Conservation (phyloP, 148 eudicot species). For the Chenopodium quinoa region DNA sequence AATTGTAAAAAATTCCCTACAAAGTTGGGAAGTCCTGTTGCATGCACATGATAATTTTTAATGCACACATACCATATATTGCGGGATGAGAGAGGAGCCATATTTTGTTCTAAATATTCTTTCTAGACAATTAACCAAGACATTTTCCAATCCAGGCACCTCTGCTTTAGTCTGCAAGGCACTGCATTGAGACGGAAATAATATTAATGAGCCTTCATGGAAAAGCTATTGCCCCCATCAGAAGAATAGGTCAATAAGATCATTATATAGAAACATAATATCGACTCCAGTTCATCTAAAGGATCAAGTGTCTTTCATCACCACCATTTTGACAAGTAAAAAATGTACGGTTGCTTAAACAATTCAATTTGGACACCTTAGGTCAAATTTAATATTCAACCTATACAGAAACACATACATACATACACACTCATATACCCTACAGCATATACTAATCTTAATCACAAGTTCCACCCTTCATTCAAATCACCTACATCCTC, state of each 20-base stretch:
- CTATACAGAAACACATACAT: too few relatives aligned
- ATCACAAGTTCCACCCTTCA: background rate
- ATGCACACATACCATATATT: slow-evolving; percentile 59
- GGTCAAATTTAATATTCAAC: background rate
- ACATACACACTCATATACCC: background rate
- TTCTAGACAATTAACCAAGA: slow-evolving; percentile 72
- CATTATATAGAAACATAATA: background rate
- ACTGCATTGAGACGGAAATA: slow-evolving; percentile 37
- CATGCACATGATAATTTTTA: background rate
- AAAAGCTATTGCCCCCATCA: background rate
- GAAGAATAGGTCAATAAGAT: background rate
- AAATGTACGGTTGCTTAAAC: background rate
- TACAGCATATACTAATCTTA: background rate
- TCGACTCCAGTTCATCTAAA: too few relatives aligned
- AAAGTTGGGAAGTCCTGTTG: background rate
- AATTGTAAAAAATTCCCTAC: background rate
- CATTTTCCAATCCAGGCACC: slow-evolving; percentile 68
- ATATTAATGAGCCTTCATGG: background rate
- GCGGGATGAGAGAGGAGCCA: slow-evolving; percentile 86
- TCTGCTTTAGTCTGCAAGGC: slow-evolving; percentile 70
- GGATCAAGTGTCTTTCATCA: too few relatives aligned
- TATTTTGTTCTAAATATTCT: slow-evolving; percentile 68
- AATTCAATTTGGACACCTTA: background rate
- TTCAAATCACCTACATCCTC: background rate
- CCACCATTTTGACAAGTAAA: too few relatives aligned